A percentile compares a stretch with the other conserved stretches of the same genome.
phyloP scores from a whole-genome alignment of 1,139 yeast species.

The Zygosaccharomyces sapae region DNA sequence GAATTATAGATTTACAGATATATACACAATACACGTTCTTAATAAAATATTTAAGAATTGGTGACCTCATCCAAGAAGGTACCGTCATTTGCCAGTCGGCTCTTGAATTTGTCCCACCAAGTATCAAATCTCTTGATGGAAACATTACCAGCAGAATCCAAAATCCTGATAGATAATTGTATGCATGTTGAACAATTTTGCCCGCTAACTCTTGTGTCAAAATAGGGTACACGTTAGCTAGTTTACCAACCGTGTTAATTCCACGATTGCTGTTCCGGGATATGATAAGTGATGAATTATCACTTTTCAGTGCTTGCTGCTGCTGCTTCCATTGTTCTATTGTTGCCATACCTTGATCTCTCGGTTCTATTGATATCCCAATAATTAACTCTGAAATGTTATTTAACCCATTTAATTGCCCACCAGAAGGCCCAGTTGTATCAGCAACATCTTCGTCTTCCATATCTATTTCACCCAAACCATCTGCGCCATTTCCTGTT shows the following conservation, averaged over 20 bases:
- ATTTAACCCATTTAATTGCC: constrained; percentile 11
- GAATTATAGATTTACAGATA: constrained; percentile 17
- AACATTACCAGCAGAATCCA: constrained; percentile 72
- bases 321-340: constrained; percentile 29
- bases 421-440: constrained; percentile 27
- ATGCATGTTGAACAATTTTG: constrained; percentile 86
- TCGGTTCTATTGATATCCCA: constrained; percentile 86
- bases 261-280: constrained; percentile 24
- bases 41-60: constrained; percentile 17
- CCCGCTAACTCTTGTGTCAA: constrained; percentile 60
- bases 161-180: constrained; percentile 82
- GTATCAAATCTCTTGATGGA: constrained; percentile 84
- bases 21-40: constrained; percentile 1
- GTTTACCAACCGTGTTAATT: constrained; percentile 37
- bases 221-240: constrained; percentile 35
- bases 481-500: constrained; percentile 19
- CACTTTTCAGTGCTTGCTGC: constrained; percentile 22
- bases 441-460: constrained; percentile 35
- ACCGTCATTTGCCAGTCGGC: constrained; percentile 73
- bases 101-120: constrained; percentile 93
- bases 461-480: constrained; percentile 42
- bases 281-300: constrained; percentile 32
- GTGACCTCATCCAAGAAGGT: constrained; percentile 58
- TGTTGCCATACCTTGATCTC: constrained; percentile 36
- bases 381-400: constrained; percentile 47